Base-by-base conservation (phyloP, 2,329 filamentous ascomycete species). In the Pseudomassariella vexata region DNA sequence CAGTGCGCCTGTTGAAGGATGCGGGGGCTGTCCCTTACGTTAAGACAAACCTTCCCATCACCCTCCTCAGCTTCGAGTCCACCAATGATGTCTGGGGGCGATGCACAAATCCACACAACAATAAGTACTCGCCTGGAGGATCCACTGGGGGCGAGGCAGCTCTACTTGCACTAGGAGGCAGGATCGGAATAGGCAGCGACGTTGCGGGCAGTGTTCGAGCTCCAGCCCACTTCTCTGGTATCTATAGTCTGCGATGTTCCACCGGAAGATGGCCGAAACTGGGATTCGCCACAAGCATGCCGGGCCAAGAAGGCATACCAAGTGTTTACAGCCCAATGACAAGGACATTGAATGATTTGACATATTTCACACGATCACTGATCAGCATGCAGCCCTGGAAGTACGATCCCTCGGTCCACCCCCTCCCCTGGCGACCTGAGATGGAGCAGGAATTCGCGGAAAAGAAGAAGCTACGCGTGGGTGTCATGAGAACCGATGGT, bases 261-360 rank as follows among this genome's bases (percentile, higher is more conserved):
- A 94, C 85, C 2, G 89, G 90, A 2, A 73, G 89, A 29, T 95
- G 89, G 87, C 86, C 87, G 1, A 94, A 94, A 57, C 71, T 76
- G 24, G 87, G 87, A 8, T 79, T 87, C 53, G 76, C 75, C 39
- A 95, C 89, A 1, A 89, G 83, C 47, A 95, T 95, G 87, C 79
- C 85, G 0, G 90, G 90, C 0, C 88, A 95, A 54, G 90, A 95
- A 53, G 89, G 88, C 1, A 79, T 95, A 19, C 79, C 86, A 1
- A 85, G 82, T 41, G 87, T 95, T 14, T 95, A 89, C 60, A 90
- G 85, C 36, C 89, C 89, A 5, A 95, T 96, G 90, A 77, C 89
- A 3, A 74, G 88, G 32, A 95, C 88, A 0, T 60, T 95, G 37
- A 74, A 79, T 41, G 89, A 95, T 51, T 63, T 95, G 39, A 73